These are phyloP conservation scores for Fusarium sp. DNA, from an alignment of 2,329 filamentous ascomycete genomes.

Conservation along the genomic window DNA sequence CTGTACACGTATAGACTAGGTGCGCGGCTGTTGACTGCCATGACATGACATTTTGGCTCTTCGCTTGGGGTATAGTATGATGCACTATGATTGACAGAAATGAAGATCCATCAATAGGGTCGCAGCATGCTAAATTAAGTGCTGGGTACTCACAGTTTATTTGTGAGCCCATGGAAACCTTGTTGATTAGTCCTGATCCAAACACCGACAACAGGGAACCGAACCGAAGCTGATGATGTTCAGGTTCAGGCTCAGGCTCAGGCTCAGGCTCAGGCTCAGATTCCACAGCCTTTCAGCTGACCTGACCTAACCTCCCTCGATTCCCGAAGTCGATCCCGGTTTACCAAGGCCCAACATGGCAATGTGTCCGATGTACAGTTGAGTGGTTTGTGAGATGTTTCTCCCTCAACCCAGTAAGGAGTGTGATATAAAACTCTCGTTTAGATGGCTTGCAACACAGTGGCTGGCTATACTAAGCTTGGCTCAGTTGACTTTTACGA, in stretches of 20 bases:
- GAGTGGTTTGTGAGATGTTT: constrained; percentile 22
- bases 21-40: not conserved
- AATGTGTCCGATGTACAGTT: constrained; percentile 23
- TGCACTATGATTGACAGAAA: constrained; percentile 19
- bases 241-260: constrained; percentile 1
- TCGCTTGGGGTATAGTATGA: constrained; percentile 4
- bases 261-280: not conserved
- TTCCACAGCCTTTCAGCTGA: constrained; percentile 28
- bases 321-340: constrained; percentile 40
- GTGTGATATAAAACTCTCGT: constrained; percentile 6
- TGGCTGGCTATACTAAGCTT: constrained; percentile 11
- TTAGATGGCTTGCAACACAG: constrained; percentile 16
- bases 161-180: constrained; percentile 4
- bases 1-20: not conserved
- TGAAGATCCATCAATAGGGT: constrained; percentile 31
- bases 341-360: constrained; percentile 20
- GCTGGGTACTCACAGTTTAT: constrained; percentile 7
- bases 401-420: constrained; percentile 3
- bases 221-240: constrained; percentile 31
- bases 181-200: not conserved
- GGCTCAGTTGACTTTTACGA: constrained; percentile 19
- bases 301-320: constrained; percentile 22
- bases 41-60: constrained; percentile 10
- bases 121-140: constrained; percentile 8
- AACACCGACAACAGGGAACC: constrained; percentile 24